These are phyloP conservation scores for Nemania bipapillata DNA, from an alignment of 2,329 filamentous ascomycete species.

Conservation along the genomic window DNA sequence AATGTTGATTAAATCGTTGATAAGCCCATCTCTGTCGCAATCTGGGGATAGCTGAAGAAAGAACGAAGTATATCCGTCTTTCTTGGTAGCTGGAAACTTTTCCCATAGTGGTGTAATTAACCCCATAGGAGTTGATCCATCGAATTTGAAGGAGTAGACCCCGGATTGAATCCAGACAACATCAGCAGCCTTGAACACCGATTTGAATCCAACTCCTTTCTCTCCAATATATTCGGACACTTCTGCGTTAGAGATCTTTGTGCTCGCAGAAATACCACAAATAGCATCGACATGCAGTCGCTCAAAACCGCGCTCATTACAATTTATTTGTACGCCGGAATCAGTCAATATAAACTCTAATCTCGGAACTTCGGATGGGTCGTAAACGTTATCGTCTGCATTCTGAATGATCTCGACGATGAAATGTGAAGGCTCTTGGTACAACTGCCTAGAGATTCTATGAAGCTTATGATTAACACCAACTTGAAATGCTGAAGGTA, in stretches of 20 bases:
- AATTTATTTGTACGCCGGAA: conserved; percentile 52
- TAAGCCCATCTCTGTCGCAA: not conserved
- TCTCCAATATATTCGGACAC: conserved; percentile 57
- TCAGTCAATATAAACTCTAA: not conserved
- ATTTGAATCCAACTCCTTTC: conserved; percentile 65
- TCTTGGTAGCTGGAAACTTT: conserved; percentile 18
- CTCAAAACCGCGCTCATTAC: conserved; percentile 62
- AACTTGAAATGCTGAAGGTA: no score
- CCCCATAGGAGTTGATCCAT: conserved; percentile 58
- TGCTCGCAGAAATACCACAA: conserved; percentile 58
- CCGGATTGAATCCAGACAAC: conserved; percentile 59
- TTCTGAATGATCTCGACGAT: conserved; percentile 66
- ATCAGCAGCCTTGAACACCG: conserved; percentile 60
- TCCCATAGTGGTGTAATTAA: conserved; percentile 62
- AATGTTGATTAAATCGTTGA: not conserved
- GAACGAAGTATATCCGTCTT: not conserved
- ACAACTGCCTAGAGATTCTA: no score
- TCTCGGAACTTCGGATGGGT: conserved; percentile 26
- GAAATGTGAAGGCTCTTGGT: conserved; percentile 58
- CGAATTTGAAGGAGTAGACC: conserved; percentile 36
- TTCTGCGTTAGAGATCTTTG: no score
- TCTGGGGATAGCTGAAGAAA: not conserved
- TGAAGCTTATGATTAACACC: no score
- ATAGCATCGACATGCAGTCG: conserved; percentile 58
- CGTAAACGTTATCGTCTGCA: conserved; percentile 62